Evolutionary conservation across 768 basidiomycete genomes (phyloP).

Genomic region (Leccinum barrowsii): DNA sequence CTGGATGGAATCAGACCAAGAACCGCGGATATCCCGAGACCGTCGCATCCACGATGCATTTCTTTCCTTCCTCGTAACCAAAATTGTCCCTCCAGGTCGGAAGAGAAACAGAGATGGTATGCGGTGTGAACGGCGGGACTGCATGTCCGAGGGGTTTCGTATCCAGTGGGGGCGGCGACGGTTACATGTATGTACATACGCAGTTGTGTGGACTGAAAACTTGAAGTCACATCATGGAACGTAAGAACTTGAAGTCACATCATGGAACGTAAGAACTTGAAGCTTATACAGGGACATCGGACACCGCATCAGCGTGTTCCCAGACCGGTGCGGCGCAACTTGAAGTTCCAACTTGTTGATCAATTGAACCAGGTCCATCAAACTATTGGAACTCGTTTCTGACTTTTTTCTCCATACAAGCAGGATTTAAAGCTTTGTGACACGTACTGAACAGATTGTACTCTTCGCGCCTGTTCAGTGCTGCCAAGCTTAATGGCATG

Average conservation of each 20-base stretch:
- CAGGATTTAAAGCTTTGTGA: background rate
- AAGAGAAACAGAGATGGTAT: constrained; percentile 93
- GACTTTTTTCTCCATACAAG: too few relatives aligned
- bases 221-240: background rate
- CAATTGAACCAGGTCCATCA: too few relatives aligned
- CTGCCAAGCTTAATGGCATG: background rate
- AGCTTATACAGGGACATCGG: background rate
- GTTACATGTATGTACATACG: background rate
- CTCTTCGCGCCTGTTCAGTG: background rate
- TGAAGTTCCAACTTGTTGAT: background rate
- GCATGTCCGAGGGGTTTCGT: constrained; percentile 41
- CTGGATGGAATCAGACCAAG: constrained; percentile 51
- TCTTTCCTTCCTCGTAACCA: constrained; percentile 89
- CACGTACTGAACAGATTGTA: too few relatives aligned
- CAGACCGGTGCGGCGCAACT: background rate
- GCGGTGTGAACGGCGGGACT: constrained; percentile 67
- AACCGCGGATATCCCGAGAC: constrained; percentile 91
- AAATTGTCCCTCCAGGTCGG: constrained; percentile 91
- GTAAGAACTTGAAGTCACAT: background rate
- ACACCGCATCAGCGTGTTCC: background rate
- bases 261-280: too few relatives aligned
- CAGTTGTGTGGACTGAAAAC: background rate
- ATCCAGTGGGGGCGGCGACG: constrained; percentile 3
- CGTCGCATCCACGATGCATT: constrained; percentile 76
- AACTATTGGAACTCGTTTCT: too few relatives aligned